Conservation (phyloP, 1,284 basidiomycete genomes). For the Irpex sp. region DNA sequence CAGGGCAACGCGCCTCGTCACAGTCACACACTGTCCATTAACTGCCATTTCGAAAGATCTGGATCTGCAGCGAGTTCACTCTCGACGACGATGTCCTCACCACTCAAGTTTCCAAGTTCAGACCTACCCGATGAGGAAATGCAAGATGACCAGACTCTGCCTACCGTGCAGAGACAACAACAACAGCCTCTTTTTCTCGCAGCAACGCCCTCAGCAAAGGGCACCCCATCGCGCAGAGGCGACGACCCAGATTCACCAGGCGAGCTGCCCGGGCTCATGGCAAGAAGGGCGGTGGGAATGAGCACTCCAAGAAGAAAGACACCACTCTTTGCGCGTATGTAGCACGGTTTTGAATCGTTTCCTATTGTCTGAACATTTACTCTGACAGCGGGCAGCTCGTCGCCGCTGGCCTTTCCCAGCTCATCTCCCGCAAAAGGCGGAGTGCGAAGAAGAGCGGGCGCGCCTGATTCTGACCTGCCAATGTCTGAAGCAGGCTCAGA, state of each 20-base stretch:
- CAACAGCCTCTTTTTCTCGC: conserved; percentile 56
- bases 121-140: conserved; percentile 56
- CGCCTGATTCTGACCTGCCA: conserved; percentile 22
- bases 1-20: background rate
- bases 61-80: background rate
- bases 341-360: background rate
- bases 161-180: conserved; percentile 36
- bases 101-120: conserved; percentile 67
- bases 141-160: conserved; percentile 46
- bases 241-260: conserved; percentile 37
- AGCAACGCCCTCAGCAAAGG: conserved; percentile 54
- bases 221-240: conserved; percentile 43
- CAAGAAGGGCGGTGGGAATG: conserved; percentile 61
- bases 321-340: conserved; percentile 55
- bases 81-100: conserved; percentile 55
- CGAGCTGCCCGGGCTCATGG: conserved; percentile 44
- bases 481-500: conserved; percentile 47
- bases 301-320: conserved; percentile 47
- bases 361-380: background rate
- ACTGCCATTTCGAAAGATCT: background rate
- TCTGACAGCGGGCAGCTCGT: conserved; percentile 51
- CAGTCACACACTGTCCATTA: background rate
- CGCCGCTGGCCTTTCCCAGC: conserved; percentile 70
- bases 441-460: conserved; percentile 36
- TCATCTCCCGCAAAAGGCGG: conserved; percentile 53